Evolutionary conservation across 306 rosid species (phyloP), one percentile per base, ranked within the genome.

Genomic region (Ormosia emarginata): DNA sequence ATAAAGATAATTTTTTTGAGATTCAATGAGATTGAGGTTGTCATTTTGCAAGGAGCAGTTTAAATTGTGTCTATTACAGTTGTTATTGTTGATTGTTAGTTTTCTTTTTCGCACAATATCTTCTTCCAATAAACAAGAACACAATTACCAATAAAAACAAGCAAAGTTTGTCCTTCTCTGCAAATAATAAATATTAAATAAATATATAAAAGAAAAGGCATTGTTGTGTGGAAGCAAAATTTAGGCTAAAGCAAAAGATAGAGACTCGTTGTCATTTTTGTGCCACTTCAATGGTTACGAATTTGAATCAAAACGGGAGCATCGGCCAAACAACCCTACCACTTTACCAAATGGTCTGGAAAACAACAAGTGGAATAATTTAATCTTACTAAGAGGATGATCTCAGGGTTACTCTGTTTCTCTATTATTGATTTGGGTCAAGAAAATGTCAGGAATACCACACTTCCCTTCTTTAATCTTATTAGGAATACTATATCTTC

Each of bases 101-200:
- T 83, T 34, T 49, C 6, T 34, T 15, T 79, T 66, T 67, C 5
- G 0, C 5, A 17, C n/a, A 33, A 47, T 50, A 67, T 81, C 56
- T 67, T 82, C 47, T 70, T 76, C 44, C 71, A 43, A 52, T 40
- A 79, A 81, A 70, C 64, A 50, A 80, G 57, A 43, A 67, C 82
- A 81, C 83, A 33, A 61, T 77, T 72, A 53, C 80, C 84, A 74
- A 83, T 76, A 83, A 71, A 83, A 87, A 74, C 83, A 80, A 85
- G 9, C 62, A 61, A 67, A 46, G 46, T 69, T 87, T 90, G 88
- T 87, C 88, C 68, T 55, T 78, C 30, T 67, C 6, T 50, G 57
- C 57, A 50, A 34, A 43, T 47, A 55, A 85, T 71, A 32, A 10
- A 70, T 47, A 49, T n/a, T n/a, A n/a, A n/a, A n/a, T n/a, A n/a